phyloP scores from a whole-genome alignment of 2,329 filamentous ascomycete species.

The Didymella arachidicola region DNA sequence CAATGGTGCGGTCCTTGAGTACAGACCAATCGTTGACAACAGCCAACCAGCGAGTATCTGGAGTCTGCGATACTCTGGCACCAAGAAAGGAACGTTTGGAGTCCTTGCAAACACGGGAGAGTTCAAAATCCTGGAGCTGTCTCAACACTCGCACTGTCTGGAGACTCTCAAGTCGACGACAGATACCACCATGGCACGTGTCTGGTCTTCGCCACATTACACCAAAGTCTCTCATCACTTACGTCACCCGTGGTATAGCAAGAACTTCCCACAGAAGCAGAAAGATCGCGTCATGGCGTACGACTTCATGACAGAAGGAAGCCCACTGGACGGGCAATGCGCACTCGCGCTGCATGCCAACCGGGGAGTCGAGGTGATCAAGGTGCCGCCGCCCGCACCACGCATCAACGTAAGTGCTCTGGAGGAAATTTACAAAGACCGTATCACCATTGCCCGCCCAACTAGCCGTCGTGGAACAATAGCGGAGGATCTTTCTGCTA shows the following conservation, averaged over 20 bases:
- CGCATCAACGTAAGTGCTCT: constrained; percentile 54
- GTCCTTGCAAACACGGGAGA: constrained; percentile 67
- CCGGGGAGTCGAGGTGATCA: constrained; percentile 59
- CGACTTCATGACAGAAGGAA: constrained; percentile 63
- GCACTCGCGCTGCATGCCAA: constrained; percentile 62
- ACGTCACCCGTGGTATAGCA: constrained; percentile 56
- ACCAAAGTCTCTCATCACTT: constrained; percentile 54
- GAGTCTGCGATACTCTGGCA: constrained; percentile 68
- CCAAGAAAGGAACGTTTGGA: constrained; percentile 64
- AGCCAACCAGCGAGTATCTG: constrained; percentile 62
- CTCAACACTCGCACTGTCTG: constrained; percentile 56
- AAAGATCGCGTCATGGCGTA: constrained; percentile 64
- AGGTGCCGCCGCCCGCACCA: constrained; percentile 55
- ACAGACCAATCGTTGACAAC: constrained; percentile 62
- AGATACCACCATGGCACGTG: constrained; percentile 32
- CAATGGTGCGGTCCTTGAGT: constrained; percentile 62
- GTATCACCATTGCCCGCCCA: constrained; percentile 43
- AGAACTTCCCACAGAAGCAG: constrained; percentile 54
- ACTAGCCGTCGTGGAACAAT: constrained; percentile 39
- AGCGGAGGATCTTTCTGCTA: constrained; percentile 45
- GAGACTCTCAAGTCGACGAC: constrained; percentile 32
- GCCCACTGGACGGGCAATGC: constrained; percentile 57
- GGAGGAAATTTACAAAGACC: constrained; percentile 53
- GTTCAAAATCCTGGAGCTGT: constrained; percentile 64
- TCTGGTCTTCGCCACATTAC: constrained; percentile 56